A percentile compares a stretch with the other conserved stretches of the same genome.
phyloP scores from a whole-genome alignment of 2,329 filamentous ascomycete species.

The Xylaria sp. region DNA sequence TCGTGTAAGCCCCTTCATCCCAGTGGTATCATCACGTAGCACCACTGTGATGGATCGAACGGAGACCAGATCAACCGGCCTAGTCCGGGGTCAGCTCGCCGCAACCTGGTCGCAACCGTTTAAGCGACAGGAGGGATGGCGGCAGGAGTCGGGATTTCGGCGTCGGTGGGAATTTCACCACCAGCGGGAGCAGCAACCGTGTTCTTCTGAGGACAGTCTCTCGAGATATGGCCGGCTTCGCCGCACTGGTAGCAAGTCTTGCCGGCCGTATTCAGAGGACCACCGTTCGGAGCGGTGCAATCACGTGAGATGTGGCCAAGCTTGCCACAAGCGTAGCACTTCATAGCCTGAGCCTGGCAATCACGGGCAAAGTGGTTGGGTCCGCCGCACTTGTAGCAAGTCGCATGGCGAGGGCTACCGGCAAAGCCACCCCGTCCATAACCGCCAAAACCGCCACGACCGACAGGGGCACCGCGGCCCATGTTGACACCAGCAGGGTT shows the following conservation, averaged over 20 bases:
- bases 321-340: constrained; percentile 97
- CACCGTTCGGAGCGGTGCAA: constrained; percentile 96
- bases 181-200: constrained; percentile 23
- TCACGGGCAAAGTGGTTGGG: constrained; percentile 99
- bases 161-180: constrained; percentile 54
- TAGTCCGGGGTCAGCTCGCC: constrained; percentile 16
- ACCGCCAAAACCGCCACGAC: constrained; percentile 75
- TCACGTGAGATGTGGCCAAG: constrained; percentile 92
- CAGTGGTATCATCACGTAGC: constrained; percentile 6
- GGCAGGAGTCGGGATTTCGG: constrained; percentile 46
- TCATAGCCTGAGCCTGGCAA: constrained; percentile 98
- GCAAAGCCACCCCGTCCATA: constrained; percentile 78
- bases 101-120: constrained; percentile 29
- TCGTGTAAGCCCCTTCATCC: constrained; percentile 12
- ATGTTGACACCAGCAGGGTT: constrained; percentile 72
- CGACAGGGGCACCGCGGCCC: constrained; percentile 74
- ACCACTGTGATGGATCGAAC: constrained; percentile 11
- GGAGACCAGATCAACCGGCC: constrained; percentile 15
- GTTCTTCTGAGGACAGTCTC: constrained; percentile 86
- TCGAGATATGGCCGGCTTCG: constrained; percentile 94
- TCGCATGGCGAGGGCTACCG: constrained; percentile 74
- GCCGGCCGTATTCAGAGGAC: constrained; percentile 92
- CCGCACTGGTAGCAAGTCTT: constrained; percentile 99
- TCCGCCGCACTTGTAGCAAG: constrained; percentile 80
- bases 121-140: constrained; percentile 50